Evolutionary conservation across 2,329 filamentous ascomycete species (phyloP), one percentile per base, ranked within the genome.

Genomic region (Zymoseptoria brevis): DNA sequence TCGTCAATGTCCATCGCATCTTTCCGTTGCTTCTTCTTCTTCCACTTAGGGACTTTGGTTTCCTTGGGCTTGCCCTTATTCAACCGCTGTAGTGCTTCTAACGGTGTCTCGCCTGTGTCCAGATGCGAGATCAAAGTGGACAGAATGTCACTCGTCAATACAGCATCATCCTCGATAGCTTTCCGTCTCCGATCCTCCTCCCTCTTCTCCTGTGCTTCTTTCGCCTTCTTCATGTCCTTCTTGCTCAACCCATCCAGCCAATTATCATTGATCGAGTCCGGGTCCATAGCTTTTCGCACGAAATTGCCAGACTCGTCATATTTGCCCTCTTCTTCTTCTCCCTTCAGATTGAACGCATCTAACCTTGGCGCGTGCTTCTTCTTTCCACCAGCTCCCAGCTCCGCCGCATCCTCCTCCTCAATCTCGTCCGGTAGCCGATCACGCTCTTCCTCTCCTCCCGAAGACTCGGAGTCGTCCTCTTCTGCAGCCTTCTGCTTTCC

Each of bases 171-270:
- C 60, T 85, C 83, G 24, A 87, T 81, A 59, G 87, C 85, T 66
- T 86, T 85, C 68, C 86, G 81, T 59, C 88, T 83, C 56, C 85
- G 81, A 69, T 95, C 91, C 1, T 84, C 84, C 62, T 96, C 90
- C 29, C 92, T 83, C 75, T 87, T 90, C 69, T 96, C 88, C 58
- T 94, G 89, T 3, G 94, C 94, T 63, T 89, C 90, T 49, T 87
- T 90, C 0, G 94, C 94, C 63, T 84, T 86, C 71, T 86, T 89
- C 81, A 97, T 96, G 60, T 96, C 91, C 74, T 93, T 96, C 73
- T 96, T 96, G 66, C 88, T 94, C 19, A 96, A 78, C 0, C 94
- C 94, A 51, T 96, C 89, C 19, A 99, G 77, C 94, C 94, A 99
- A 30, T 83, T 83, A 75, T 99, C 94, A 73, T 99, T 91, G 22